Evolutionary conservation across 768 basidiomycete species (phyloP), one percentile per base, ranked within the genome.

Genomic region (Lactarius hengduanensis): DNA sequence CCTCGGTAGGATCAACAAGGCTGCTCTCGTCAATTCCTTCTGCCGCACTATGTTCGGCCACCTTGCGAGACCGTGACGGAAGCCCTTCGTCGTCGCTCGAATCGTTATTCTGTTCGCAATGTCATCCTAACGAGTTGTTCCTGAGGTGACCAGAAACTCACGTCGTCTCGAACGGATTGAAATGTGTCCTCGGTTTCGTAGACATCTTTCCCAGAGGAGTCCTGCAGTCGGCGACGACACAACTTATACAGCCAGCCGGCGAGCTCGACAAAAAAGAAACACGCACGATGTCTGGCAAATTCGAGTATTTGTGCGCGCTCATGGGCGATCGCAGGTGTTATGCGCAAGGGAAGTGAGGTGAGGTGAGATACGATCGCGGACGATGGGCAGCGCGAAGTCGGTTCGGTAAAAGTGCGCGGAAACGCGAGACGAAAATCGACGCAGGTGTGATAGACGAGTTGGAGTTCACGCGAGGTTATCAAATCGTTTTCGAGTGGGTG

Each of bases 281-380:
- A 83, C 90, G 63, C 71, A 95, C 94, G 64, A 96, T 96, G 74
- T 96, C 94, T n/a, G 94, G 94, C 3, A 96, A 79, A 73, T 88
- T 86, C 13, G 92, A 88, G 74, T 95, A 96, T 74, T 96, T 96
- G 77, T 84, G 86, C 40, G 43, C 61, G 18, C 61, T 67, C 65
- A 64, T 72, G 4, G 63, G 40, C 22, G 60, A 57, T 53, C 41
- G 56, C 26, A 41, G 32, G 8, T 13, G 30, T 16, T 4, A 16
- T 40, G 38, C 36, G 36, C 36, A 40, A 40, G 15, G 15, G 15
- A 40, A 40, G 38, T 1, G 38, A 16, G 15, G 38, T 40, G 38
- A 40, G 38, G 15, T 40, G 15, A 40, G 15, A 40, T 40, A 15
- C 15, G 1, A 16, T 16, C 41, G 41, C 6, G 41, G 11, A 4